A percentile compares a stretch with the other conserved stretches of the same genome.
These are phyloP conservation scores for Elsinoe perseae DNA, from an alignment of 2,329 filamentous ascomycete genomes.

Conservation along the genomic window DNA sequence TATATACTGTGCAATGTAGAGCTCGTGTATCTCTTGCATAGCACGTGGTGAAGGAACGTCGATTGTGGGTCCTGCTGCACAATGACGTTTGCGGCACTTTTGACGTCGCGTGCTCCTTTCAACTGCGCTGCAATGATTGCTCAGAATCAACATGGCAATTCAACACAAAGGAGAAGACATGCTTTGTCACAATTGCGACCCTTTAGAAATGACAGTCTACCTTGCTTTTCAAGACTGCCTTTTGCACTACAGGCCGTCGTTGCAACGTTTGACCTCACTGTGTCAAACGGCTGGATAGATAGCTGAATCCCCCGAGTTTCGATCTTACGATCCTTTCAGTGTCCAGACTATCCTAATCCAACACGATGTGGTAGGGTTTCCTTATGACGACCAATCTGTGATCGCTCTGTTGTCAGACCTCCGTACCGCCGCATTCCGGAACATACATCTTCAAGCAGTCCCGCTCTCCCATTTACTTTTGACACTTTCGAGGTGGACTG, in stretches of 20 bases:
- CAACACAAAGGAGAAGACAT: neutral
- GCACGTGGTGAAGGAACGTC: neutral
- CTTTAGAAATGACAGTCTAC: neutral
- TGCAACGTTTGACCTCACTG: slow-evolving; percentile 7
- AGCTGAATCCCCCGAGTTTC: neutral
- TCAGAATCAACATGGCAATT: neutral
- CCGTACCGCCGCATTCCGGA: slow-evolving; percentile 1
- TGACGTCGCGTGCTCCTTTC: slow-evolving; percentile 10
- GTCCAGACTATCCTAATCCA: neutral
- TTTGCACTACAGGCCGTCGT: neutral
- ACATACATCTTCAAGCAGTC: neutral
- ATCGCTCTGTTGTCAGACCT: slow-evolving; percentile 10
- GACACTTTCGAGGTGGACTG: too few relatives aligned
- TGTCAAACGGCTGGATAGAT: slow-evolving; percentile 10
- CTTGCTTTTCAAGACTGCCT: neutral
- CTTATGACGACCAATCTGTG: neutral
- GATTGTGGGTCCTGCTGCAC: neutral
- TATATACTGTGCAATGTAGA: neutral
- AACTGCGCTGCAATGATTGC: neutral
- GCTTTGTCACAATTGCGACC: neutral
- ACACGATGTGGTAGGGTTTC: neutral
- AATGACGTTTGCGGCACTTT: neutral
- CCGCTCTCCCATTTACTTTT: neutral
- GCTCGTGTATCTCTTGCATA: neutral
- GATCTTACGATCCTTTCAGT: slow-evolving; percentile 9